phyloP scores from a whole-genome alignment of 164 flowering plant genomes.

The Liriodendron chinense region DNA sequence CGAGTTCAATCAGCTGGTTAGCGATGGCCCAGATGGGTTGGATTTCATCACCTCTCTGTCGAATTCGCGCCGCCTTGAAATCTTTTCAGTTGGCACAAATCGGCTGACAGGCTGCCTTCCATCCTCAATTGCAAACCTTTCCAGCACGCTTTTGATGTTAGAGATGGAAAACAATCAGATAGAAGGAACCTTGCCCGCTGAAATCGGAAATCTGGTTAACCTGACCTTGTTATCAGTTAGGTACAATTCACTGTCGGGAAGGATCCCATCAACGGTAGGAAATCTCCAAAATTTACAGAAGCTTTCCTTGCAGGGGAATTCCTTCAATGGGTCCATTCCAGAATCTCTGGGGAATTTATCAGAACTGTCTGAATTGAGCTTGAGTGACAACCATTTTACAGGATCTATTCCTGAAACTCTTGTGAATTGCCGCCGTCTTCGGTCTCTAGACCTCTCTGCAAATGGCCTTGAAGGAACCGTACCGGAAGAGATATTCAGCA shows the following conservation, averaged over 20 bases:
- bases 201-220: conserved; percentile 19
- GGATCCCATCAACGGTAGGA: conserved; percentile 19
- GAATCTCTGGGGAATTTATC: not conserved
- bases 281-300: conserved; percentile 16
- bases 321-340: not conserved
- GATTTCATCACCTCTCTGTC: conserved; percentile 19
- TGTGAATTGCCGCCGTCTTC: not conserved
- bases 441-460: not conserved
- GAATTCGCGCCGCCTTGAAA: conserved; percentile 20
- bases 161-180: conserved; percentile 1
- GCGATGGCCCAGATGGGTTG: conserved; percentile 8
- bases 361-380: not conserved
- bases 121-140: conserved; percentile 18
- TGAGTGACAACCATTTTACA: not conserved
- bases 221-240: not conserved
- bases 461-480: conserved; percentile 3
- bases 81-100: not conserved
- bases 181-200: conserved; percentile 20
- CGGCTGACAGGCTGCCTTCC: conserved; percentile 25
- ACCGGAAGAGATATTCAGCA: not conserved
- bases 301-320: conserved; percentile 1
- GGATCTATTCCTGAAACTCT: conserved; percentile 5
- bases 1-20: conserved; percentile 19
- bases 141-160: not conserved
- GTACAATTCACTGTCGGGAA: conserved; percentile 19